Evolutionary conservation across 352 stramenopile species (phyloP).

Genomic region (Pythium diclinum): DNA sequence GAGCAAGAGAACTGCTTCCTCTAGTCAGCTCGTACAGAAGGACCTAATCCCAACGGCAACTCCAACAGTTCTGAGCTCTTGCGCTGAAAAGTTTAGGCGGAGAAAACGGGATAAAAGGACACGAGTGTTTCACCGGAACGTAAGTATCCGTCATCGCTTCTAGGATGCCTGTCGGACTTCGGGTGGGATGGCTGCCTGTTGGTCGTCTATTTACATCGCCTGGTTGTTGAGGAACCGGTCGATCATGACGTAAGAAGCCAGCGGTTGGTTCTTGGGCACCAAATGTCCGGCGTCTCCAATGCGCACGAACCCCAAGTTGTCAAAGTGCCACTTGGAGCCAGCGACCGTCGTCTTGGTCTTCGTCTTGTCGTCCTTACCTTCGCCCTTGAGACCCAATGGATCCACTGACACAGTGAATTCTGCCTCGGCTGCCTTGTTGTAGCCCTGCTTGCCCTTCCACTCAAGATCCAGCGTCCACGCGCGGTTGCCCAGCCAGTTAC

Average conservation of each 20-base stretch:
- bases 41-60: no score
- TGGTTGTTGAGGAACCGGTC: slow-evolving; percentile 53
- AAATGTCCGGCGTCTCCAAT: slow-evolving; percentile 89
- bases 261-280: slow-evolving; percentile 81
- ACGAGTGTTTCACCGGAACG: no score
- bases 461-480: slow-evolving; percentile 90
- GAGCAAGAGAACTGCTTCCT: no score
- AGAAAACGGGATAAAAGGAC: no score
- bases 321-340: slow-evolving; percentile 10
- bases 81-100: no score
- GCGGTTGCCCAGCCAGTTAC: slow-evolving; percentile 94
- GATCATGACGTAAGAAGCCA: slow-evolving; percentile 72
- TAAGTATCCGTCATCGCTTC: no score
- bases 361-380: background rate
- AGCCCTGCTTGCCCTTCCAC: slow-evolving; percentile 84
- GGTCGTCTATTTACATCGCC: no score
- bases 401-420: slow-evolving; percentile 10
- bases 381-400: no score
- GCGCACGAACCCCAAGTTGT: slow-evolving; percentile 75
- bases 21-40: no score
- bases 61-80: no score
- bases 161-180: no score
- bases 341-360: background rate
- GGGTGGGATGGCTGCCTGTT: no score
- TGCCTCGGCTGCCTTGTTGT: slow-evolving; percentile 45